phyloP scores from a whole-genome alignment of 2,329 filamentous ascomycete species.

The Epichloe uncinata region DNA sequence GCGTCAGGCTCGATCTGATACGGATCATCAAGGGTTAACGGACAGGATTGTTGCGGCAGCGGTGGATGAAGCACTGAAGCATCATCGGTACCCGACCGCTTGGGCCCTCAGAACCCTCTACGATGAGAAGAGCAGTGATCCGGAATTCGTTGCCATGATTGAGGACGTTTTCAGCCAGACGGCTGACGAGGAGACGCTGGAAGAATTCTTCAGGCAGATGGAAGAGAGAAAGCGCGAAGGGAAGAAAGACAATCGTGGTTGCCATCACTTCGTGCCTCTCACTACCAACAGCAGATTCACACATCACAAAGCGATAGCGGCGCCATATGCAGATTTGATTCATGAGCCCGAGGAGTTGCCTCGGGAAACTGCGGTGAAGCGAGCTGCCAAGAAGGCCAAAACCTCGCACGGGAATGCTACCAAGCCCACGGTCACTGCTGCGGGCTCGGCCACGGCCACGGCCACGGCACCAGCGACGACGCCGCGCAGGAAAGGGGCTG shows the following conservation, averaged over 20 bases:
- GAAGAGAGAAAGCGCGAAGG: constrained; percentile 43
- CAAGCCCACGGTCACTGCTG: constrained; percentile 1
- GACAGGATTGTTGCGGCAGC: constrained; percentile 42
- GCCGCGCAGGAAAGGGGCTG: neutral
- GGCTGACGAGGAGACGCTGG: constrained; percentile 37
- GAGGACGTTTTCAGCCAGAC: constrained; percentile 45
- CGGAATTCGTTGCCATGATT: constrained; percentile 41
- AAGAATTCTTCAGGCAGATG: constrained; percentile 38
- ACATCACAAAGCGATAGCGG: constrained; percentile 32
- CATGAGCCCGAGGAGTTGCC: constrained; percentile 9
- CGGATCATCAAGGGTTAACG: constrained; percentile 28
- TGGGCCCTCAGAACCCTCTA: constrained; percentile 48
- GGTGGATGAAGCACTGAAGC: constrained; percentile 43
- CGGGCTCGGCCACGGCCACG: neutral
- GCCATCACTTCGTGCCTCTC: constrained; percentile 40
- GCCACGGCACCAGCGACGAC: neutral
- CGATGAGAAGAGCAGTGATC: constrained; percentile 40
- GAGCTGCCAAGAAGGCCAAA: constrained; percentile 25
- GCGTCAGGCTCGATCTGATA: constrained; percentile 10
- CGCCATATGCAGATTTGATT: constrained; percentile 36
- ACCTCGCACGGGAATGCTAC: constrained; percentile 12
- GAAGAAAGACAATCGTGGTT: constrained; percentile 36
- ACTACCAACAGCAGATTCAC: constrained; percentile 28
- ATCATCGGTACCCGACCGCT: constrained; percentile 46
- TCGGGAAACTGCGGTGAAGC: constrained; percentile 9